Evolutionary conservation across 2,329 filamentous ascomycete genomes (phyloP).

Genomic region (Chaetoscypha palmicola): DNA sequence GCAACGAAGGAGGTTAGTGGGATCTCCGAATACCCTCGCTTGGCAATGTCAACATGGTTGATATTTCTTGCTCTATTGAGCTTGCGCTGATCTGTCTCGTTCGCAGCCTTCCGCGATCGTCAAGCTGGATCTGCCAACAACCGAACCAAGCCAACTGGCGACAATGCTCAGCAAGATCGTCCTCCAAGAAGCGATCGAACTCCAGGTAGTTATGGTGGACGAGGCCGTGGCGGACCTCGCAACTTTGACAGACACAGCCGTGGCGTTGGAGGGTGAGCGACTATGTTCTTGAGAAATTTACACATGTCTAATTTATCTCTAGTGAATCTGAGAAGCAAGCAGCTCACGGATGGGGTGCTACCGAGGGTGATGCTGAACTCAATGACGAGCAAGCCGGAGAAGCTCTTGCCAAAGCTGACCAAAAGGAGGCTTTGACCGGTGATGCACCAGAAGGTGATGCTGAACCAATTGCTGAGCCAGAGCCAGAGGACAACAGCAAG

Average conservation of each 20-base stretch:
- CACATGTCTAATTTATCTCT: constrained; percentile 15
- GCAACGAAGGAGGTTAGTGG: constrained; percentile 81
- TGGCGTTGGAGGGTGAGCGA: constrained; percentile 27
- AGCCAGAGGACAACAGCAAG: constrained; percentile 70
- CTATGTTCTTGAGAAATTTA: neutral
- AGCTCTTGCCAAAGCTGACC: constrained; percentile 77
- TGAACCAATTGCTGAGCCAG: constrained; percentile 38
- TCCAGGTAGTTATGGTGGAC: constrained; percentile 52
- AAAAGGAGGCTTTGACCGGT: constrained; percentile 59
- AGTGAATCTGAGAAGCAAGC: constrained; percentile 82
- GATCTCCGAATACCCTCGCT: constrained; percentile 8
- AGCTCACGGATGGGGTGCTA: constrained; percentile 81
- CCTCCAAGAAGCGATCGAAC: constrained; percentile 30
- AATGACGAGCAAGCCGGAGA: constrained; percentile 90
- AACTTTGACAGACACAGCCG: constrained; percentile 34
- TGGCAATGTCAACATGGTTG: neutral
- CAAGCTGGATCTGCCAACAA: constrained; percentile 75
- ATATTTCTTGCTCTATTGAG: neutral
- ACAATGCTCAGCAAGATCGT: constrained; percentile 50
- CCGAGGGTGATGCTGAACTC: constrained; percentile 74
- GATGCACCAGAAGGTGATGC: constrained; percentile 39
- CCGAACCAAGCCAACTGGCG: constrained; percentile 71
- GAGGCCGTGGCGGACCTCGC: constrained; percentile 26
- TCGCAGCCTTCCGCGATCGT: constrained; percentile 80
- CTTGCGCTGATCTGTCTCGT: constrained; percentile 9